Conservation (phyloP, 805 yeast genomes). For the Dipodascus geniculatus region DNA sequence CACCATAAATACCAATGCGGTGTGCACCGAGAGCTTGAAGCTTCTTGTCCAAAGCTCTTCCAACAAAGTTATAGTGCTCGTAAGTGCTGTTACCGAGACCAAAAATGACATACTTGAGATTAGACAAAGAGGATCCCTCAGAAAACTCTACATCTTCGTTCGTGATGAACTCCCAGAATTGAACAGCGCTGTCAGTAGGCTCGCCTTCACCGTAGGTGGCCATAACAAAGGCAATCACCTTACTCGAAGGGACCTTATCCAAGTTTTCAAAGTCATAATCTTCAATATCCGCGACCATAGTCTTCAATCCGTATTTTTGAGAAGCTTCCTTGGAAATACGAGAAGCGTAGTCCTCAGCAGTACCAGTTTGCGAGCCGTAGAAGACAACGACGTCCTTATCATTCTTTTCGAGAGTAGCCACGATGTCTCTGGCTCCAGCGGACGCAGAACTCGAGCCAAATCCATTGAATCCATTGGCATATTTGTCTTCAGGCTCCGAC, state of each 20-base stretch:
- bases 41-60: constrained; percentile 39
- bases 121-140: constrained; percentile 32
- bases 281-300: constrained; percentile 80
- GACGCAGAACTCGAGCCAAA: constrained; percentile 12
- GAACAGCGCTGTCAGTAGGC: constrained; percentile 89
- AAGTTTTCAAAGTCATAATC: constrained; percentile 77
- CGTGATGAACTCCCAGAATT: constrained; percentile 55
- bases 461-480: constrained; percentile 14
- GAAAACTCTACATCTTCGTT: constrained; percentile 41
- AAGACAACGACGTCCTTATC: constrained; percentile 69
- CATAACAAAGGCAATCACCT: constrained; percentile 62
- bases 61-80: constrained; percentile 81
- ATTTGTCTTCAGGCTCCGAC: constrained; percentile 21
- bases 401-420: constrained; percentile 35
- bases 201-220: constrained; percentile 99
- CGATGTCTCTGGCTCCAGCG: constrained; percentile 20
- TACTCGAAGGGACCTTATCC: constrained; percentile 45
- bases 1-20: constrained; percentile 65
- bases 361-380: constrained; percentile 95
- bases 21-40: constrained; percentile 57
- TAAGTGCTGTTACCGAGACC: constrained; percentile 94
- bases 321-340: constrained; percentile 83
- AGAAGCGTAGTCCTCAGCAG: constrained; percentile 93
- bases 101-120: constrained; percentile 60
- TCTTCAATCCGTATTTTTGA: constrained; percentile 65